phyloP scores from a whole-genome alignment of 2,329 filamentous ascomycete species.

The Fusarium subglutinans region DNA sequence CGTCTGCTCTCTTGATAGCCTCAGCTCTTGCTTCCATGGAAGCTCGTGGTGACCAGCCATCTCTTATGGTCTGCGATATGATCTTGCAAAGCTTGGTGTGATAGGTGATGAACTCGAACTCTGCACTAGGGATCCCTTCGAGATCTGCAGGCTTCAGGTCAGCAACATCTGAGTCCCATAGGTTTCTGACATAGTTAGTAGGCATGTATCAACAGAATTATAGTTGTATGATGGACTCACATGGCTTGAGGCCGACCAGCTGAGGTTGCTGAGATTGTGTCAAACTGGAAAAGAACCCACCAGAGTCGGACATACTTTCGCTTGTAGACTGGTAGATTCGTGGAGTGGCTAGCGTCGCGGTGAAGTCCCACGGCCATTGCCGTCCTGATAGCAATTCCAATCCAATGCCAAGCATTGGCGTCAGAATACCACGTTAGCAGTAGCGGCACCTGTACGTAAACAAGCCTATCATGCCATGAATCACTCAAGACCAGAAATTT shows the following conservation, averaged over 20 bases:
- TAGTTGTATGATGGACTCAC: neutral
- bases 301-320: conserved; percentile 1
- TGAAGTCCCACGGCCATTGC: conserved; percentile 11
- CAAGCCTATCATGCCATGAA: conserved; percentile 4
- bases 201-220: accelerated
- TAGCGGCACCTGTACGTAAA: neutral
- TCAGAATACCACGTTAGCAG: conserved; percentile 14
- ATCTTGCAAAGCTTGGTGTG: conserved; percentile 2
- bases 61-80: neutral
- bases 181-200: neutral
- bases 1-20: conserved; percentile 1
- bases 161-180: neutral
- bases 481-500: neutral
- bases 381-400: conserved; percentile 4
- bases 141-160: neutral
- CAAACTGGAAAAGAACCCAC: conserved; percentile 16
- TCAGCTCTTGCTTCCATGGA: neutral
- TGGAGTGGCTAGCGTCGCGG: conserved; percentile 2
- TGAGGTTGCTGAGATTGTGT: conserved; percentile 3
- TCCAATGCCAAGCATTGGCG: conserved; percentile 13
- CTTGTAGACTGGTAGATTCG: conserved; percentile 4
- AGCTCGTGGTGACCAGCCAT: conserved; percentile 1
- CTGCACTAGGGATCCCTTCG: neutral
- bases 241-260: conserved; percentile 10
- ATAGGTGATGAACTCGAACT: neutral